phyloP scores from a whole-genome alignment of 495 filamentous ascomycete genomes.

The Melanomma pulvis-pyrius region DNA sequence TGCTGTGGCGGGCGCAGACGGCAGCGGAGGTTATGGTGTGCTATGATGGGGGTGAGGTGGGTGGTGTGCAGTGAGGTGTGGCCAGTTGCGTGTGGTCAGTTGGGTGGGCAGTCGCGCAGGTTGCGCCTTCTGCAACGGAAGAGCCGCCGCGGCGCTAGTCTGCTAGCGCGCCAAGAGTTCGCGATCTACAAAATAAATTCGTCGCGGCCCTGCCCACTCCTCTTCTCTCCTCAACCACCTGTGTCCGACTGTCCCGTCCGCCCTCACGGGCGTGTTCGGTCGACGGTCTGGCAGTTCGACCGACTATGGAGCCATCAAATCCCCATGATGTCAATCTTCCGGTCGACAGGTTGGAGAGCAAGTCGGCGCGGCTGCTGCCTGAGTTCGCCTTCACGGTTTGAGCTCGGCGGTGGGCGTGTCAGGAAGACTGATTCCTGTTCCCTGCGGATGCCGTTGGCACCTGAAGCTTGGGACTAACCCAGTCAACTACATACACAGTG shows the following conservation, averaged over 20 bases:
- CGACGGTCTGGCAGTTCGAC: constrained; percentile 83
- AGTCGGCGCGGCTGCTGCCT: constrained; percentile 58
- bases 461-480: constrained; percentile 40
- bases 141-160: not conserved
- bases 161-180: constrained; percentile 25
- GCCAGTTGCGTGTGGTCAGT: not conserved
- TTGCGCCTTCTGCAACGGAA: not conserved
- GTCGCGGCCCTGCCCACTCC: constrained; percentile 39
- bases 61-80: not conserved
- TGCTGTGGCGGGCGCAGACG: no score
- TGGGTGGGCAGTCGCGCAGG: constrained; percentile 2
- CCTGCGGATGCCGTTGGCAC: constrained; percentile 38
- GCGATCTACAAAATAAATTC: constrained; percentile 33
- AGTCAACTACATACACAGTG: constrained; percentile 29
- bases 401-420: constrained; percentile 64
- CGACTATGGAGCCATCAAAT: constrained; percentile 74
- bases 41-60: no score
- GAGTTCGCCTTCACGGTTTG: constrained; percentile 68
- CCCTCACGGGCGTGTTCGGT: constrained; percentile 61
- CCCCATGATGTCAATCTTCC: constrained; percentile 79
- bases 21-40: no score
- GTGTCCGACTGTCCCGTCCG: constrained; percentile 76
- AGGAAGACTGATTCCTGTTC: constrained; percentile 76
- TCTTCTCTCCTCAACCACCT: constrained; percentile 65
- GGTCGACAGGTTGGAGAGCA: constrained; percentile 90